Percentiles rank a stretch among this genome's conserved stretches.
Evolutionary conservation across 495 filamentous ascomycete genomes (phyloP).

Genomic region (Talaromyces nanjingensis): DNA sequence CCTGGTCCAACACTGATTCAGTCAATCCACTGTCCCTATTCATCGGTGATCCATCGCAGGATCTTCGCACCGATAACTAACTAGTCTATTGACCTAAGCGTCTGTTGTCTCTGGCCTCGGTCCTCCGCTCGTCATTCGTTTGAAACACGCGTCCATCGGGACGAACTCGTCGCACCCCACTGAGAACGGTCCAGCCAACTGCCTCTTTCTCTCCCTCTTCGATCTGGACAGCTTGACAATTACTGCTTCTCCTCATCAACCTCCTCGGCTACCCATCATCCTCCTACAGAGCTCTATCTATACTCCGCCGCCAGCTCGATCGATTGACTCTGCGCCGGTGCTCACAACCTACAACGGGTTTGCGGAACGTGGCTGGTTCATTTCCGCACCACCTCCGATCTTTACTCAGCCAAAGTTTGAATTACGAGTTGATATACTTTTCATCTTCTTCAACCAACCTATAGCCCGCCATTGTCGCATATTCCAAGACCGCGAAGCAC

Average conservation of each 20-base stretch:
- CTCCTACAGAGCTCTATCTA: not conserved
- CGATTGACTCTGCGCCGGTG: not conserved
- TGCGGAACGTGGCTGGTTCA: slow-evolving; percentile 10
- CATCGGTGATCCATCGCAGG: not conserved
- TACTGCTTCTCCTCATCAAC: not conserved
- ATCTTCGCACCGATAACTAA: not conserved
- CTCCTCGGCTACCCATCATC: not conserved
- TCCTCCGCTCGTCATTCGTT: slow-evolving; percentile 6
- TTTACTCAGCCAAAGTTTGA: not conserved
- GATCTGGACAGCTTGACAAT: not conserved
- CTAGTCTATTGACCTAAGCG: not conserved
- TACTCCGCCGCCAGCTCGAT: not conserved
- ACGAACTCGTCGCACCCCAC: not conserved
- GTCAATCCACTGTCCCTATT: not conserved
- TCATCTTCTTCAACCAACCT: not conserved
- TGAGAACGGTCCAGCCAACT: not conserved
- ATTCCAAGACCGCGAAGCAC: not conserved
- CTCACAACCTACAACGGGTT: not conserved
- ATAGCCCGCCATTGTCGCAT: not conserved
- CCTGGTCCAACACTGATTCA: not conserved
- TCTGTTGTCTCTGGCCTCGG: not conserved
- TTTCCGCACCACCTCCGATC: slow-evolving; percentile 5
- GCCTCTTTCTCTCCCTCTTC: not conserved
- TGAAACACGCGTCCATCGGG: slow-evolving; percentile 7
- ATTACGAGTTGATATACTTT: not conserved